These are phyloP conservation scores for Xylariales sp. DNA, from an alignment of 2,329 filamentous ascomycete genomes.

Conservation along the genomic window DNA sequence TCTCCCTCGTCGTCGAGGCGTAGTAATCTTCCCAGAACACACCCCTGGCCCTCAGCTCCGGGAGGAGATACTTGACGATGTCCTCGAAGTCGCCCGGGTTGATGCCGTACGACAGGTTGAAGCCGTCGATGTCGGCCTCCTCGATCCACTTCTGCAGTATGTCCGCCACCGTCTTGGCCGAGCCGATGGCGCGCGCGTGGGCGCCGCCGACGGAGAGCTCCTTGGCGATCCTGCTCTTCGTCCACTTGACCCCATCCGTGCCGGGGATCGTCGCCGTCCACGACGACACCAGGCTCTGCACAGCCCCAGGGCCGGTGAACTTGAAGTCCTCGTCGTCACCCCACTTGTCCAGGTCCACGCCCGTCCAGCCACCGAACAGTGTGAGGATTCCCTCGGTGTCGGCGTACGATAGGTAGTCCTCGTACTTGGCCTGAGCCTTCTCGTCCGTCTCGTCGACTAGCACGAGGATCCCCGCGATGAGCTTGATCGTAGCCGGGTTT, in stretches of 20 bases:
- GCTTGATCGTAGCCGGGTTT: constrained; percentile 14
- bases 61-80: constrained; percentile 15
- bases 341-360: constrained; percentile 18
- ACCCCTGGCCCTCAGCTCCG: constrained; percentile 13
- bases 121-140: constrained; percentile 8
- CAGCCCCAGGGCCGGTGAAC: constrained; percentile 5
- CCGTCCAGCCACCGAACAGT: constrained; percentile 18
- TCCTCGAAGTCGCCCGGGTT: constrained; percentile 6
- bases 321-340: constrained; percentile 17
- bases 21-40: constrained; percentile 14
- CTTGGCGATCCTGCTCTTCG: constrained; percentile 4
- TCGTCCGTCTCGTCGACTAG: constrained; percentile 14
- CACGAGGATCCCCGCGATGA: constrained; percentile 14
- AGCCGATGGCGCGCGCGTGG: constrained; percentile 4
- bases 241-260: constrained; percentile 5
- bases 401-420: constrained; percentile 11
- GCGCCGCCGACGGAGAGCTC: constrained; percentile 8
- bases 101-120: constrained; percentile 8
- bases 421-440: constrained; percentile 17
- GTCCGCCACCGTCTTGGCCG: constrained; percentile 6
- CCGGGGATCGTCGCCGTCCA: constrained; percentile 6
- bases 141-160: constrained; percentile 5
- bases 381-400: constrained; percentile 16
- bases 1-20: too few species aligned
- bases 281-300: constrained; percentile 6